Conservation (phyloP, 306 rosid genomes). For the Cicer chorassanicum region DNA sequence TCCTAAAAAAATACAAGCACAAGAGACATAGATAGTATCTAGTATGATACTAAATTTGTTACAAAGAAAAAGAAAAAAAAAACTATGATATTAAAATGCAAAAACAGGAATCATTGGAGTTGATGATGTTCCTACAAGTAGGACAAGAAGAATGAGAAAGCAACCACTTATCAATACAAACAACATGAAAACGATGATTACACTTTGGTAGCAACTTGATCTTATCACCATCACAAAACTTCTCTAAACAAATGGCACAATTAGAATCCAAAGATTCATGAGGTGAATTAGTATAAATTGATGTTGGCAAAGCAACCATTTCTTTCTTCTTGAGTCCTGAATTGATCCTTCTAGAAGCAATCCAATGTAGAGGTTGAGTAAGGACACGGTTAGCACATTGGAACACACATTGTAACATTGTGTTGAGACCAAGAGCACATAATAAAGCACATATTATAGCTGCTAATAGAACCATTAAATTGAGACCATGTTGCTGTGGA, state of each 20-base stretch:
- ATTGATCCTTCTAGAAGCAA: constrained; percentile 56
- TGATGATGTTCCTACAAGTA: constrained; percentile 63
- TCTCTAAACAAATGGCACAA: constrained; percentile 70
- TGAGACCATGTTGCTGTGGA: constrained; percentile 29
- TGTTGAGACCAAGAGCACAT: constrained; percentile 76
- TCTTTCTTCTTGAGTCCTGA: constrained; percentile 76
- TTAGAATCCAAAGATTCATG: constrained; percentile 19
- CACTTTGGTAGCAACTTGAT: constrained; percentile 70
- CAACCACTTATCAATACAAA: constrained; percentile 78
- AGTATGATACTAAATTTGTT: background rate
- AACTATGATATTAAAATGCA: constrained; percentile 32
- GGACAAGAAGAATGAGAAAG: constrained; percentile 80
- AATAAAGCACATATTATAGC: constrained; percentile 68
- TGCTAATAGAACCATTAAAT: constrained; percentile 55
- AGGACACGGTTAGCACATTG: constrained; percentile 62
- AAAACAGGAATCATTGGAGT: constrained; percentile 39
- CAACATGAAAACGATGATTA: constrained; percentile 70
- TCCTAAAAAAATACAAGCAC: background rate
- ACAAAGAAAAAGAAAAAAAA: background rate
- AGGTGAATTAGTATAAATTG: constrained; percentile 42
- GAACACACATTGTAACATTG: constrained; percentile 67
- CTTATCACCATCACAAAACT: constrained; percentile 63
- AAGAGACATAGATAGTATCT: background rate
- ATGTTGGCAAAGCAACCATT: constrained; percentile 71
- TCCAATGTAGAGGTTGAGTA: constrained; percentile 57